These are phyloP conservation scores for Salvia miltiorrhiza DNA, from an alignment of 257 asterid genomes.

Conservation along the genomic window DNA sequence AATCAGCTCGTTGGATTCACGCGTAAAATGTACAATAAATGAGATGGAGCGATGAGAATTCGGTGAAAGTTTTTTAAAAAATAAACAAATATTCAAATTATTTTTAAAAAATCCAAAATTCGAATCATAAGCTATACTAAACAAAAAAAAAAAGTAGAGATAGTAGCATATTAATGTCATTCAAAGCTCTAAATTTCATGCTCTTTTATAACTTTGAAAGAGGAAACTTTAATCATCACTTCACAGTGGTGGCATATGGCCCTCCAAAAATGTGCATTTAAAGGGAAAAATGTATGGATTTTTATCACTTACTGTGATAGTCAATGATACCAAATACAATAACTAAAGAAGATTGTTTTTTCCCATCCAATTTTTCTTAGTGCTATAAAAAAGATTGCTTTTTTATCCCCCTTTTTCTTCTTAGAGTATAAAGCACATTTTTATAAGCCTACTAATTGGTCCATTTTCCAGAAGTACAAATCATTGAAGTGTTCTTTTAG, in stretches of 20 bases:
- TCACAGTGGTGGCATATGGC: slow-evolving; percentile 27
- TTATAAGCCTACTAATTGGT: neutral
- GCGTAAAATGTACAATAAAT: too few species aligned
- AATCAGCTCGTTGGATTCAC: too few species aligned
- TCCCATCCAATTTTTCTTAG: slow-evolving; percentile 33
- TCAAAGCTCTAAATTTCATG: slow-evolving; percentile 38
- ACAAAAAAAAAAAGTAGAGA: too few species aligned
- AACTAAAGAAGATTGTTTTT: slow-evolving; percentile 21
- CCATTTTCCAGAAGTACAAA: neutral
- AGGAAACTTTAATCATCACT: slow-evolving; percentile 41
- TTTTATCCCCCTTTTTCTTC: slow-evolving; percentile 13
- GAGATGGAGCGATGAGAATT: too few species aligned
- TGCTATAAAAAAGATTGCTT: slow-evolving; percentile 47
- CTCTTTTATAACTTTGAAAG: slow-evolving; percentile 22
- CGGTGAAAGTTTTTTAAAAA: too few species aligned
- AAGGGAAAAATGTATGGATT: slow-evolving; percentile 25
- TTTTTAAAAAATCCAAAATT: too few species aligned
- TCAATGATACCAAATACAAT: slow-evolving; percentile 46
- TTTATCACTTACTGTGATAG: slow-evolving; percentile 47
- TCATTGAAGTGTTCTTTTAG: neutral
- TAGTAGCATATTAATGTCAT: neutral
- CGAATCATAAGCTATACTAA: too few species aligned
- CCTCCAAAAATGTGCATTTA: slow-evolving; percentile 33
- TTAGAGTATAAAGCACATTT: slow-evolving; percentile 21
- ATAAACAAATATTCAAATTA: too few species aligned